Base-by-base conservation (phyloP, 2,329 filamentous ascomycete genomes). In the Aspergillus pseudotamarii region DNA sequence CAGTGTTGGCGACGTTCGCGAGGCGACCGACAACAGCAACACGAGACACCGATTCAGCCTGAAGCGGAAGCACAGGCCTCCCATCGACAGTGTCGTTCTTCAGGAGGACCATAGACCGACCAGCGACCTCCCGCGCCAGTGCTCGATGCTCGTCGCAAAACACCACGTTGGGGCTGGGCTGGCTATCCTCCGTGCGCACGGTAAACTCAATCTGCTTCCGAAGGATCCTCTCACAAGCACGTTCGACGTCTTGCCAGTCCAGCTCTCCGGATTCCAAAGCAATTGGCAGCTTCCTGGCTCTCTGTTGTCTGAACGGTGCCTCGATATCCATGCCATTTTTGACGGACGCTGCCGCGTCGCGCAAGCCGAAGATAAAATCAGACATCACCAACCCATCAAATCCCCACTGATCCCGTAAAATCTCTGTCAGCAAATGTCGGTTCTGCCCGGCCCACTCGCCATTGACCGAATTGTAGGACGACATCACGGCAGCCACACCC, bases 381-480 rank as follows among this genome's bases (percentile, higher is more conserved):
- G 64, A 63, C 45, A 66, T 60, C 10, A 65, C 63, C 3, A 65
- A 30, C 26, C 63, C 60, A 30, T 62, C 34, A 23, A 65, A 65
- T 16, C 50, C 54, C 63, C 63, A 65, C 23, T 63, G 28, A 2
- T 57, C 16, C 2, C 63, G 60, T 32, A 65, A 34, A 21, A 65
- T 63, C 4, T 60, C 60, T 1, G 46, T 63, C 34, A 65, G 14
- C 10, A 65, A 45, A n/a, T 50, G 46, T 6, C 45, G 26, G 23
- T 56, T 65, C 50, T 65, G 60, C 6, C 63, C 60, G 12, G 63
- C 63, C 50, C 53, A 65, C 26, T 63, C 63, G 6, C 63, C 63
- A 41, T 60, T 59, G 2, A 65, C 60, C 9, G 63, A 60, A 41
- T 65, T 65, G 38, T 65, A 65, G 1, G 63, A 58, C 1, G 63